phyloP scores from a whole-genome alignment of 352 stramenopile species.

The Bremia lactucae region DNA sequence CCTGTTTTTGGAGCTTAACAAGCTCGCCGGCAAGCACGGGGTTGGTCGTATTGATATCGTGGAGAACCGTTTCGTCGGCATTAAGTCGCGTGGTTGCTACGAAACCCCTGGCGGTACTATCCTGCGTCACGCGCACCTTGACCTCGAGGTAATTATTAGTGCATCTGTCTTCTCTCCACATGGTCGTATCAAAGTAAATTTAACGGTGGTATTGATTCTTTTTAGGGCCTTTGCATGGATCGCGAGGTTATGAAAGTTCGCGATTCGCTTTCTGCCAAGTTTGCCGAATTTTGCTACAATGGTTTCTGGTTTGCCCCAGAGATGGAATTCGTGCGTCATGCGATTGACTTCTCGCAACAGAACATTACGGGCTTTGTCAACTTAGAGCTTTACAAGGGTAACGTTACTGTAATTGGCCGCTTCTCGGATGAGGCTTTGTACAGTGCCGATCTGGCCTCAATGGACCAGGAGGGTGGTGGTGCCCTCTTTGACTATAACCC shows the following conservation, averaged over 20 bases:
- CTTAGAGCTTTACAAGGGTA: slow-evolving; percentile 97
- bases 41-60: slow-evolving; percentile 98
- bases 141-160: slow-evolving; percentile 77
- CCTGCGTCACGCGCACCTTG: slow-evolving; percentile 78
- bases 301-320: slow-evolving; percentile 99
- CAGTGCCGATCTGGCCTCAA: slow-evolving; percentile 94
- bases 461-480: slow-evolving; percentile 96
- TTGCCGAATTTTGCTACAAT: slow-evolving; percentile 97
- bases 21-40: slow-evolving; percentile 93
- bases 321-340: slow-evolving; percentile 96
- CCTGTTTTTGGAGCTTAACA: slow-evolving; percentile 96
- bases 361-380: slow-evolving; percentile 91
- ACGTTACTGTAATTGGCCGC: slow-evolving; percentile 90
- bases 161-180: too few relatives aligned
- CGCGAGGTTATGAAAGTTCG: slow-evolving; percentile 92
- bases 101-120: slow-evolving; percentile 96
- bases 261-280: slow-evolving; percentile 91
- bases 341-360: slow-evolving; percentile 91
- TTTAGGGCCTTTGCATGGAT: slow-evolving; percentile 90
- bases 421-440: slow-evolving; percentile 91
- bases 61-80: slow-evolving; percentile 99
- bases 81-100: slow-evolving; percentile 98
- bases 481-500: slow-evolving; percentile 97
- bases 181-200: too few relatives aligned
- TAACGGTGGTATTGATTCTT: background rate